Evolutionary conservation across 1,284 basidiomycete species (phyloP).

Genomic region (Irpex rosettiformis): DNA sequence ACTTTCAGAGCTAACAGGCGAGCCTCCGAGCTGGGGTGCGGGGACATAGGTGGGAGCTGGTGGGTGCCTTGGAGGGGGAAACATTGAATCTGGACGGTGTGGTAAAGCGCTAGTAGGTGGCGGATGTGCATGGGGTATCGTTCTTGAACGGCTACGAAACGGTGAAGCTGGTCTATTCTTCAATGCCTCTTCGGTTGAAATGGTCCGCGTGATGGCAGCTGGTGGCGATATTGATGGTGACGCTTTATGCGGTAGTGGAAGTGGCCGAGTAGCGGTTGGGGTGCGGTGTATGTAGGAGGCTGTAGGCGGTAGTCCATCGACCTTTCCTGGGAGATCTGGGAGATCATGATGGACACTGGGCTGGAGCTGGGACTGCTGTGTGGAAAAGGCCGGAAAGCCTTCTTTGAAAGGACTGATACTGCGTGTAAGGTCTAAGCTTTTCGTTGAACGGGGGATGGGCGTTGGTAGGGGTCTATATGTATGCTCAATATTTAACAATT

Average conservation of each 20-base stretch:
- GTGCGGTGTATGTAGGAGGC: neutral
- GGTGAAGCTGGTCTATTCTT: neutral
- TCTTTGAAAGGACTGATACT: constrained; percentile 21
- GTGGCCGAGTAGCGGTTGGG: neutral
- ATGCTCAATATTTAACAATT: constrained; percentile 2
- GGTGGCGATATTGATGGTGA: neutral
- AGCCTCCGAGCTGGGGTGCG: constrained; percentile 1
- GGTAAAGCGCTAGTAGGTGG: constrained; percentile 16
- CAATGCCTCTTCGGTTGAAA: neutral
- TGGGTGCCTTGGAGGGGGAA: neutral
- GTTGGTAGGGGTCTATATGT: constrained; percentile 23
- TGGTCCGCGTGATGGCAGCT: neutral
- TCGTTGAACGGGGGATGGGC: constrained; percentile 20
- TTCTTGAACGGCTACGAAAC: neutral
- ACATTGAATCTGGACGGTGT: constrained; percentile 13
- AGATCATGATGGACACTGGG: neutral
- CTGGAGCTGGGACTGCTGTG: neutral
- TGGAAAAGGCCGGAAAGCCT: constrained; percentile 2
- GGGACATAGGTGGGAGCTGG: neutral
- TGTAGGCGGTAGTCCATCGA: neutral
- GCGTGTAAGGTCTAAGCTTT: constrained; percentile 19
- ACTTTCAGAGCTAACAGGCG: constrained; percentile 21
- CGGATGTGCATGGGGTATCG: constrained; percentile 8
- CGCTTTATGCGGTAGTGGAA: neutral
- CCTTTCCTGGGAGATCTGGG: neutral